Base-by-base conservation (phyloP, 495 filamentous ascomycete genomes). In the Neurospora tetraspora region DNA sequence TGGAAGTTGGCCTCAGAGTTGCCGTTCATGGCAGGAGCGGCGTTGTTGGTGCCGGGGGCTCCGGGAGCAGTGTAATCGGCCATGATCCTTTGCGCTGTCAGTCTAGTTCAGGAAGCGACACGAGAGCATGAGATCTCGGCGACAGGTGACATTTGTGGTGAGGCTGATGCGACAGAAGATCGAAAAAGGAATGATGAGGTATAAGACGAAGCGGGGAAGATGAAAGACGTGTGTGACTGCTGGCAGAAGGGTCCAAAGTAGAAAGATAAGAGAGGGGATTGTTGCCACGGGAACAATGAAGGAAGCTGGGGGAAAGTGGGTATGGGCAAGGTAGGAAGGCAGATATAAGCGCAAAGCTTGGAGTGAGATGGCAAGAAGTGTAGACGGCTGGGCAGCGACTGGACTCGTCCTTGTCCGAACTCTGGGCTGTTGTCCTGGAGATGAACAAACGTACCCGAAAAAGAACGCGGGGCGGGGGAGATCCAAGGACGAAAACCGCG, bases 11-110 rank as follows among this genome's bases (percentile, higher is more conserved):
- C 27, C 4, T 80, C 80, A 45, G 72, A 71, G 9, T 71, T 71
- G n/a, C 79, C 80, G 70, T 81, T 81, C 76, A 81, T 77, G 74
- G 74, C 73, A 5, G 77, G 20, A 31, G 74, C 78, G 39, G 73
- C 74, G 38, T 73, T 69, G 38, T 71, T 45, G 38, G 79, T 71
- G 69, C 80, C 79, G 12, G 75, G 73, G 9, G 75, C 69, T 34
- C 76, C 76, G 14, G 73, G 43, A 38, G 74, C 8, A 43, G 74
- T 31, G 53, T 78, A 81, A 4, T 81, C 80, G 42, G 80, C 72
- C 80, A 81, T 81, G 9, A 20, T 77, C 37, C 23, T 36, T 65
- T 65, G 27, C 53, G 53, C 14, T 65, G 53, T 65, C 27, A 65
- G 53, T 65, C 53, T 61, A 31, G 53, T 65, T 36, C 53, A 65